Evolutionary conservation across 169 alveolate species (phyloP).

Genomic region (Cyclospora cayetanensis): DNA sequence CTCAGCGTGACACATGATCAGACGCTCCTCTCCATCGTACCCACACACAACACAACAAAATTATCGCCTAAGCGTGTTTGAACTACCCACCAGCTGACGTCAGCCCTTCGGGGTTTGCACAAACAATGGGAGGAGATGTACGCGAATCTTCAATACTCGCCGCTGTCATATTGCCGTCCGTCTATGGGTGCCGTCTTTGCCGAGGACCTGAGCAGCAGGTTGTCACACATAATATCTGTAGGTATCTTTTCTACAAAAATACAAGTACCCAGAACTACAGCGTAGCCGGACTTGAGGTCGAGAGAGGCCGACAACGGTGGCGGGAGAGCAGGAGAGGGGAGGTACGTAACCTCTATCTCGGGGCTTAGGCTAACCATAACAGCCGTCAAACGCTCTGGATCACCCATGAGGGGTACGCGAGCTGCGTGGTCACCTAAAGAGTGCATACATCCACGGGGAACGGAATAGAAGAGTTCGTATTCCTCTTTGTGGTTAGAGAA

Average conservation of each 20-base stretch:
- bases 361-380: not conserved
- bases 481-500: not conserved
- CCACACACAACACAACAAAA: not conserved
- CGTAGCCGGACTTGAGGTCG: not conserved
- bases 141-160: not conserved
- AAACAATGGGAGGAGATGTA: not conserved
- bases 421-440: not conserved
- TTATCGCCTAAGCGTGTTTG: not conserved
- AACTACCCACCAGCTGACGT: constrained; percentile 43
- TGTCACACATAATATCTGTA: not conserved
- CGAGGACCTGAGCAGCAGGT: not conserved
- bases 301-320: not conserved
- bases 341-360: not conserved
- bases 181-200: not conserved
- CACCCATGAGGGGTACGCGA: not conserved
- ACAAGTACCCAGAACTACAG: not conserved
- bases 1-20: not conserved
- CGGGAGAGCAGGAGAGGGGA: not conserved
- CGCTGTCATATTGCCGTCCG: not conserved
- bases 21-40: constrained; percentile 2
- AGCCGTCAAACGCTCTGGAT: not conserved
- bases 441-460: not conserved
- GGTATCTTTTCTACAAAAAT: not conserved
- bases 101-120: not conserved
- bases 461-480: not conserved